Evolutionary conservation across 495 filamentous ascomycete genomes (phyloP).

Genomic region (Hypoxylon perforatum): DNA sequence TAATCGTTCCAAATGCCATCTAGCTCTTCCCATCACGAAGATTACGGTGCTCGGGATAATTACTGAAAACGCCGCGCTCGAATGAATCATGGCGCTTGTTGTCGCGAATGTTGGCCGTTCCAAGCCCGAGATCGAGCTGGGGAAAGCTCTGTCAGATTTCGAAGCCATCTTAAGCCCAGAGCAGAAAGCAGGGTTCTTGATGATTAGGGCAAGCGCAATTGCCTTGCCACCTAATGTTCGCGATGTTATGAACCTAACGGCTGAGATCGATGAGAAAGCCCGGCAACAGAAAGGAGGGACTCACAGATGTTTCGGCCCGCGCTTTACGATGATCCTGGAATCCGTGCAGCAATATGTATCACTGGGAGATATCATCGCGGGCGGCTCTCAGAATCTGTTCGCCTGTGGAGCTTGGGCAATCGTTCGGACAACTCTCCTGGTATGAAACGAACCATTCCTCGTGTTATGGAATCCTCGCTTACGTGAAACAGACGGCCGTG

Average conservation of each 20-base stretch:
- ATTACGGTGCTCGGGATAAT: too few species aligned
- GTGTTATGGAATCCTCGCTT: too few species aligned
- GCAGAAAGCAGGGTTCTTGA: slow-evolving; percentile 50
- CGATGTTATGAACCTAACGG: slow-evolving; percentile 57
- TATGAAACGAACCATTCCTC: slow-evolving; percentile 26
- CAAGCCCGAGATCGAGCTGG: slow-evolving; percentile 54
- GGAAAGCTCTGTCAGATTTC: slow-evolving; percentile 53
- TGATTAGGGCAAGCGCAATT: slow-evolving; percentile 30
- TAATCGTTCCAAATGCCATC: too few species aligned
- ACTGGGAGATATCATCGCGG: slow-evolving; percentile 56
- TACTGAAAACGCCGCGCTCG: too few species aligned
- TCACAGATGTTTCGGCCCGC: slow-evolving; percentile 53
- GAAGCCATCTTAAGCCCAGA: slow-evolving; percentile 52
- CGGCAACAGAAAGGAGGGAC: slow-evolving; percentile 11
- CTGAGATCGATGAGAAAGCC: slow-evolving; percentile 52
- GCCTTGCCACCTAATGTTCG: slow-evolving; percentile 43
- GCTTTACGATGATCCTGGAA: slow-evolving; percentile 56
- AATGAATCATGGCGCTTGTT: background rate
- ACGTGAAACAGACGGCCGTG: background rate
- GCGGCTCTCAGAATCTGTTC: slow-evolving; percentile 58
- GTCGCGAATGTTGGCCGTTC: slow-evolving; percentile 53
- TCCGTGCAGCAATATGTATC: slow-evolving; percentile 57
- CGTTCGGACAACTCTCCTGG: slow-evolving; percentile 54
- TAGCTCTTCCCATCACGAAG: too few species aligned
- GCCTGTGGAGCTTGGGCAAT: slow-evolving; percentile 58